Base-by-base conservation (phyloP, 2,329 filamentous ascomycete species). In the Seiridium unicorne region DNA sequence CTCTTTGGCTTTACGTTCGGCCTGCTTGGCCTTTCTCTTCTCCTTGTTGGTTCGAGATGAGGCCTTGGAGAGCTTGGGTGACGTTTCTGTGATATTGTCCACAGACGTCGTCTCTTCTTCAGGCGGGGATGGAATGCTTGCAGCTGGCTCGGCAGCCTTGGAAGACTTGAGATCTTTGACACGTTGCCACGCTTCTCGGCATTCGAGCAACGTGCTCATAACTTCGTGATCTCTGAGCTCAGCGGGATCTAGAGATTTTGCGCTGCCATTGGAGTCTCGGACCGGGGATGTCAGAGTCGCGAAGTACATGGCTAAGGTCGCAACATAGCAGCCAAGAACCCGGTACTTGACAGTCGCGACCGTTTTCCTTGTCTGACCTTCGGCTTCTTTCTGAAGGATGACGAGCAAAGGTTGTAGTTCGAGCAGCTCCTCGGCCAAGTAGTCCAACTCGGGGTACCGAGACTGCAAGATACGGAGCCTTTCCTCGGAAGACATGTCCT, bases 401-500 rank as follows among this genome's bases (percentile, higher is more conserved):
- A 79, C 77, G 7, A 95, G 76, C 11, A 85, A 78, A 31, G 88
- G 84, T 69, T 93, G 89, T 51, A 97, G 78, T n/a, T 83, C 78
- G 58, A 89, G 72, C 61, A 95, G 90, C 69, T 98, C 94, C 66
- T 90, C 88, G 53, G 91, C 89, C 44, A 99, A 81, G 60, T 89
- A 89, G 63, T 96, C 91, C 65, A 98, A 95, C 72, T 99, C 95
- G 3, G 96, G 95, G 73, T 99, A 97, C 72, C 92, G 84, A 51
- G 87, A 84, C 68, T 89, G 87, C 55, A 99, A 77, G 13, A 97
- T 84, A 69, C 88, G 89, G 64, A 90, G 77, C 65, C 88, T 85
- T 71, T 97, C 93, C 47, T 90, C 88, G 3, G 85, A 75, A 5
- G 83, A 79, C 89, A 97, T 93, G 62, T 91, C 87, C 31, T 91